Evolutionary conservation across 23 red algal genomes (phyloP), one percentile per base, ranked within the genome.

Genomic region (Agarophyton chilense): DNA sequence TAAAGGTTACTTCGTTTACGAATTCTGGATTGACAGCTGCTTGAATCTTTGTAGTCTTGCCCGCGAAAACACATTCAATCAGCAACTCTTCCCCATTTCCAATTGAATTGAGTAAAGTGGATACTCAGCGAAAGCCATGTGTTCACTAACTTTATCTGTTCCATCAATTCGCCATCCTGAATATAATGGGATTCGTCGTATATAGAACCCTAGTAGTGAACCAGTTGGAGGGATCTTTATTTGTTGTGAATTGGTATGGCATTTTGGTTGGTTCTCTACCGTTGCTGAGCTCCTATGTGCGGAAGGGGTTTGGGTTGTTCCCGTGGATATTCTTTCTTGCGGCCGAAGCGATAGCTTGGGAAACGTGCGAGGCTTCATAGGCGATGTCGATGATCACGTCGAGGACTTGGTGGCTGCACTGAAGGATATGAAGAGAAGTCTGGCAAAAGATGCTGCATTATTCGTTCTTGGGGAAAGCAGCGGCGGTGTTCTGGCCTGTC

Each of bases 381-480:
- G 28, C 4, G 57, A 61, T 42, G 17, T 66, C 52, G 54, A 41
- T 38, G 79, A 83, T 46, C 79, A 83, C 44, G 79, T 83, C 9
- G 79, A 83, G 14, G 79, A 83, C 28, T 35, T 66, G 33, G 52
- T 47, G 12, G 79, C 79, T 40, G 52, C 38, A 5, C 52, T 83
- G 3, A 17, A 16, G n/a, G 35, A 38, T 32, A 7, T 83, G 38
- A 54, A 66, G 21, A 25, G 6, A 45, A 28, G 6, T 16, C 52
- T 58, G 7, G 28, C 29, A 18, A n/a, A 24, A 12, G 29, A n/a
- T 53, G 41, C 29, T 34, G 26, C 52, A 2, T 29, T 83, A 17
- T 83, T 83, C 44, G 79, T 83, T 7, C 28, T 83, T 39, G 79
- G 79, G 21, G 79, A 83, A 54, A 65, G 54, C 41, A 47, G 52